These are phyloP conservation scores for Globisporangium takayamanum DNA, from an alignment of 352 stramenopile species.

Conservation along the genomic window DNA sequence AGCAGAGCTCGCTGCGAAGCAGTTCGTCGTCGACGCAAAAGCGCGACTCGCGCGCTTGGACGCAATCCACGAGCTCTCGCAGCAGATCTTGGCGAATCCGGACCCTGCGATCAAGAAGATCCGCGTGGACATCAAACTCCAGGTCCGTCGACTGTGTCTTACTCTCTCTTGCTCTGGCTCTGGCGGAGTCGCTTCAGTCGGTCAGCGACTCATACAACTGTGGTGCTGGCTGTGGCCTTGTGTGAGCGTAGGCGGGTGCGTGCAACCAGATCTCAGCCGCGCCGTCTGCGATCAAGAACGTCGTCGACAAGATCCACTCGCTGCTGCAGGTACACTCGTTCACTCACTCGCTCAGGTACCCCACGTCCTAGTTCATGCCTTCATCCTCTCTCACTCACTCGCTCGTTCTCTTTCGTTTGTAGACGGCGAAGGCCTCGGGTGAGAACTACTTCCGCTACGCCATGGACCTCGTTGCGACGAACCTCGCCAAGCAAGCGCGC, in stretches of 20 bases:
- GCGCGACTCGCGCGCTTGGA: constrained; percentile 42
- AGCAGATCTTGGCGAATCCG: constrained; percentile 41
- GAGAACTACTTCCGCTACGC: constrained; percentile 67
- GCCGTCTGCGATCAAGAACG: constrained; percentile 50
- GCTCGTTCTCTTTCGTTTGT: not conserved
- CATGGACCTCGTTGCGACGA: constrained; percentile 60
- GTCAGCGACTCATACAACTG: not conserved
- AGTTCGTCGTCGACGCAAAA: constrained; percentile 38
- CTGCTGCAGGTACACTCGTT: constrained; percentile 38
- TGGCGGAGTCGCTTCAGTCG: not conserved
- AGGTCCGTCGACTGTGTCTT: constrained; percentile 22
- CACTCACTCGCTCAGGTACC: too few relatives aligned
- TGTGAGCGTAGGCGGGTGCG: constrained; percentile 37
- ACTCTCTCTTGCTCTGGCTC: not conserved
- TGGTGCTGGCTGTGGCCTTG: not conserved
- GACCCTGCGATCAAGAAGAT: constrained; percentile 55
- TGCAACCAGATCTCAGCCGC: constrained; percentile 78
- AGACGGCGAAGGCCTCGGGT: constrained; percentile 48
- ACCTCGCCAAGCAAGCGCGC: constrained; percentile 62
- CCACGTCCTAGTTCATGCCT: not conserved
- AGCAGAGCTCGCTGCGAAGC: constrained; percentile 26
- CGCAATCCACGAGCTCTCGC: constrained; percentile 34
- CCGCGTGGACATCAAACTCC: constrained; percentile 59
- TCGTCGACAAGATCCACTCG: constrained; percentile 63
- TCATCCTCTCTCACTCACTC: not conserved